Evolutionary conservation across 2,329 filamentous ascomycete species (phyloP), one percentile per base, ranked within the genome.

Genomic region (Camillea tinctor): DNA sequence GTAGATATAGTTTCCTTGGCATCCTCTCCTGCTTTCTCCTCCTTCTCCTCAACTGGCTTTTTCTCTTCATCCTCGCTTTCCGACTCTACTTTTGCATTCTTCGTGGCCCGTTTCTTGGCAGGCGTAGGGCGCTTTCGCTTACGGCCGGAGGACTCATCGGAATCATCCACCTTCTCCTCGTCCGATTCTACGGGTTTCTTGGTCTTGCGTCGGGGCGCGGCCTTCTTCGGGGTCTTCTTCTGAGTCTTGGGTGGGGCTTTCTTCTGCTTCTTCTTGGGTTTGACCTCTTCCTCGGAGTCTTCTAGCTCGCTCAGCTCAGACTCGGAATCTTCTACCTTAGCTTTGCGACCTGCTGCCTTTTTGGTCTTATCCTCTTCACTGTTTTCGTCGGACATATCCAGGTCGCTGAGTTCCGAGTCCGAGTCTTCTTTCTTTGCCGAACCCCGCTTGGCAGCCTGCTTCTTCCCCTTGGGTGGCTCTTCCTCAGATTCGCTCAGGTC

Each of bases 181-280:
- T 74, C 73, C 0, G 68, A 70, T 22, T 72, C 66, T 9, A 65
- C 61, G 5, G 51, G 60, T 53, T 72, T 73, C 54, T 71, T 74
- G 20, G 67, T 66, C 61, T 67, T 73, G 64, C 50, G 65, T 54
- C 59, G 68, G 64, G 59, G 65, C 9, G 63, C 57, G 19, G 62
- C 36, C 52, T 67, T 68, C 57, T 70, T 69, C 4, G 58, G 30
- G 11, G 4, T 63, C 52, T 70, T 72, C 44, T 61, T 64, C 57
- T 65, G 55, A 13, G 49, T 51, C 22, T 60, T 63, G 24, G 67
- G 64, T 26, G 64, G 69, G 49, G 49, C 15, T 49, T 49, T 49
- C 30, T 30, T 55, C 4, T 52, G 36, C 52, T 68, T 68, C 26
- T 70, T 66, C 58, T 36, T 50, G 17, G 17, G 50, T 23, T 56